Conservation (phyloP, 2,329 filamentous ascomycete genomes). For the Fusarium scirpi region DNA sequence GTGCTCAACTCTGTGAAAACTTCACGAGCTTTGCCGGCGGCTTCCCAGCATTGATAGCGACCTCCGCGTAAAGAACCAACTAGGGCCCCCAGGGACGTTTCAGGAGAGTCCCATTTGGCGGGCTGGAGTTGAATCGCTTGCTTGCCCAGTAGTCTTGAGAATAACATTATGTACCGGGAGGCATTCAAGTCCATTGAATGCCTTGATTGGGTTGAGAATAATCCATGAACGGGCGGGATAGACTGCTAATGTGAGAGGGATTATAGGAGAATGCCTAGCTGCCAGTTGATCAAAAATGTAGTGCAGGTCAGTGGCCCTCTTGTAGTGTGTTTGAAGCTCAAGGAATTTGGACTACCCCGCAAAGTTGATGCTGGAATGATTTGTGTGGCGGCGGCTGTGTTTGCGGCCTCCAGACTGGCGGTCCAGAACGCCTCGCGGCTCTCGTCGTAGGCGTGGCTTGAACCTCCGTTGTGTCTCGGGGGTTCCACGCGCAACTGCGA, state of each 20-base stretch:
- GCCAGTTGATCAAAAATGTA: no score
- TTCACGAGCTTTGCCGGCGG: neutral
- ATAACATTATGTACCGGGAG: neutral
- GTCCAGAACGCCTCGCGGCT: neutral
- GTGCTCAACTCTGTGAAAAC: neutral
- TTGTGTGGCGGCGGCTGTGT: neutral
- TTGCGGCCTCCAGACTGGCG: neutral
- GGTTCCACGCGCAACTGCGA: neutral
- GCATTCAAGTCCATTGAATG: neutral
- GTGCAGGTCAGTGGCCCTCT: no score
- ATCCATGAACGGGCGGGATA: no score
- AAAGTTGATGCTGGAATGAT: neutral
- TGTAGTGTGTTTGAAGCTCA: neutral
- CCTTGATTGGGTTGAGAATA: no score
- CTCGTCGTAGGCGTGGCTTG: neutral
- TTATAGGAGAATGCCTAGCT: no score
- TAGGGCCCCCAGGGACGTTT: neutral
- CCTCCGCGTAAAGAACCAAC: neutral
- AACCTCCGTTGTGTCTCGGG: neutral
- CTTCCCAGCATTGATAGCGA: neutral
- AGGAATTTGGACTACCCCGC: neutral
- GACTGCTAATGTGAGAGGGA: no score
- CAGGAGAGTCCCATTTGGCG: rapidly evolving
- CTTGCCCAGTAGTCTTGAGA: neutral
- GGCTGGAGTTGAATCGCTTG: rapidly evolving